phyloP scores from a whole-genome alignment of 495 filamentous ascomycete species.

The Penicillium canescens region DNA sequence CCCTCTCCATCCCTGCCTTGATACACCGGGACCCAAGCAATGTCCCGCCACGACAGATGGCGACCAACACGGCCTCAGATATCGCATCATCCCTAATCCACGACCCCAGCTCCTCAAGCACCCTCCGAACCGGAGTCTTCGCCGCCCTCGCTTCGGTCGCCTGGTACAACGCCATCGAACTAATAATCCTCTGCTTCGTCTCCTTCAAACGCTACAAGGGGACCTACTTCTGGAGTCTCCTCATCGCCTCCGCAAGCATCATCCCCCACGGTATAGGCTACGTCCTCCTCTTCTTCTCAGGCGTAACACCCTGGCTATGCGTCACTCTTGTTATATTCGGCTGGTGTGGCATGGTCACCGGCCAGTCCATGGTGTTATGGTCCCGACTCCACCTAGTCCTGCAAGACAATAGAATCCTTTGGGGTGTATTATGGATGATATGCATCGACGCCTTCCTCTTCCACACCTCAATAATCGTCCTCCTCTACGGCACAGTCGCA shows the following conservation, averaged over 20 bases:
- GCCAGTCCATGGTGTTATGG: constrained; percentile 51
- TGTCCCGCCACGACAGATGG: constrained; percentile 14
- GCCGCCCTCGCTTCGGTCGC: constrained; percentile 40
- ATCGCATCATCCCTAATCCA: constrained; percentile 11
- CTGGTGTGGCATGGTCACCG: constrained; percentile 50
- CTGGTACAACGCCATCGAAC: constrained; percentile 51
- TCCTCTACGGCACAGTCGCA: constrained; percentile 41
- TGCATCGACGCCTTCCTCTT: constrained; percentile 44
- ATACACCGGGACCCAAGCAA: background rate
- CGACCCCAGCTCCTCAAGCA: background rate
- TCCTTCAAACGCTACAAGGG: constrained; percentile 49
- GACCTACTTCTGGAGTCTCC: constrained; percentile 52
- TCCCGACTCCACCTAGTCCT: constrained; percentile 49
- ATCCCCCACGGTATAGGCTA: constrained; percentile 46
- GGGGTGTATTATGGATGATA: constrained; percentile 42
- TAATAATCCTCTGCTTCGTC: constrained; percentile 45
- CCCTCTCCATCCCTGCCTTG: background rate
- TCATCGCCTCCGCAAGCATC: constrained; percentile 39
- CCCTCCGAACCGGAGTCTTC: constrained; percentile 21
- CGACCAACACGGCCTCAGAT: constrained; percentile 2
- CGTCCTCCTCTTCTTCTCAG: constrained; percentile 44
- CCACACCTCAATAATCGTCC: constrained; percentile 41
- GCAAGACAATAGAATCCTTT: constrained; percentile 36
- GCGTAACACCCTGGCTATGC: constrained; percentile 31
- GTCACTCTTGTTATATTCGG: constrained; percentile 40